Evolutionary conservation across 106 monocot species (phyloP), one percentile per base, ranked within the genome.

Genomic region (Amphibolis antarctica): DNA sequence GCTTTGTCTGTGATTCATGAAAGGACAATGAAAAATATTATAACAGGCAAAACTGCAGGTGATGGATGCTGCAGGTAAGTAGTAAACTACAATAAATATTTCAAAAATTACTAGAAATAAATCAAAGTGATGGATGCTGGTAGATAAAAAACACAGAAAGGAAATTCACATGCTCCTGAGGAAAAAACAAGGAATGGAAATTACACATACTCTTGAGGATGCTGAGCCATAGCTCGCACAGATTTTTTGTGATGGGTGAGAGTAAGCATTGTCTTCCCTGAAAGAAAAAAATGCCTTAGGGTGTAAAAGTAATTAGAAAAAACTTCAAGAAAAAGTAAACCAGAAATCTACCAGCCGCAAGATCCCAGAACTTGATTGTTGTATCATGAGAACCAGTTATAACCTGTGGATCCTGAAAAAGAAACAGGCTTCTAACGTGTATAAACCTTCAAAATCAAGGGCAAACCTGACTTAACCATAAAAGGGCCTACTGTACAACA

Each of bases 181-280:
- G 14, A 59, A 56, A 66, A 17, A 44, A 25, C 12, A 59, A 57
- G 14, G 46, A 59, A 21, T 50, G 13, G 12, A 31, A 45, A 52
- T 24, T 15, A 47, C 9, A 66, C 76, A 53, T 80, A 96, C 94
- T 96, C 94, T 71, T 78, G 83, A 22, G 96, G 96, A 73, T 98
- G 96, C 61, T 82, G 60, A 53, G 90, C 82, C 81, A 98, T 64
- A 45, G 96, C 86, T 59, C 96, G 83, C 19, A 98, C 96, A 57
- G 96, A 98, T 66, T 98, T 98, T 71, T 98, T 98, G 58, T 98
- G 96, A 47, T 98, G 86, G 28, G 96, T 98, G 42, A 98, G 76
- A 57, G 96, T 98, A 46, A 71, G 12, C 80, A 98, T 90, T 20
- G 96, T 80, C 77, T 90, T 98, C 60, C 96, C 96, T 98, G 76